Evolutionary conservation across 306 rosid genomes (phyloP), one percentile per base, ranked within the genome.

Genomic region (Sophora flavescens): DNA sequence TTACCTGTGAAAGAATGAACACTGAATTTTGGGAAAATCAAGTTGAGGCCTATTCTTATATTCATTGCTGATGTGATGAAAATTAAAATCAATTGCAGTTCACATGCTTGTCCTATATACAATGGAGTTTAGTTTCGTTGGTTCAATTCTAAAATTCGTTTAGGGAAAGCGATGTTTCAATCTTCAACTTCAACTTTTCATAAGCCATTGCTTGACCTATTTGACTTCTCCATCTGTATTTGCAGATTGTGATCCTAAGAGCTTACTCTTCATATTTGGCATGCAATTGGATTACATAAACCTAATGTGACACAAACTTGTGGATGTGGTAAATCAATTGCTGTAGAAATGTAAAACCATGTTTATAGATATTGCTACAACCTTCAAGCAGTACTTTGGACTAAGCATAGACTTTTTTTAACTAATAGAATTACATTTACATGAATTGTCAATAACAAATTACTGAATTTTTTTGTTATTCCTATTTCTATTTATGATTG

Each of bases 271-370:
- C 81, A 5, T 92, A 79, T 92, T 82, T 69, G 97, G 98, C 70
- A 89, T 95, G 98, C 98, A 95, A 84, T 87, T 95, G 82, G 98
- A 92, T 80, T 92, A 95, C 81, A 95, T 87, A 95, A 95, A 77
- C 98, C 98, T 30, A 95, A 95, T 81, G 98, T 97, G 3, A 80
- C 96, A 18, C 93, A 95, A 79, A 95, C 98, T 18, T 95, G 98
- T 84, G 98, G 98, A 69, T 95, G 98, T 72, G 98, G 98, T 52
- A 92, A 95, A 90, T 95, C 98, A 68, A 90, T 95, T 85, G 85
- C 91, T 18, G 95, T 96, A 22, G 94, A 88, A 78, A 90, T 91
- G 91, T 94, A 89, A 83, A 74, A 78, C 42, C 69, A 9, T 81
- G 81, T 74, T 78, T 72, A 77, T 76, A 83, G 76, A 75, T 70